A percentile compares a stretch with the other conserved stretches of the same genome.
phyloP scores from a whole-genome alignment of 805 yeast species.

The Candida awuae region DNA sequence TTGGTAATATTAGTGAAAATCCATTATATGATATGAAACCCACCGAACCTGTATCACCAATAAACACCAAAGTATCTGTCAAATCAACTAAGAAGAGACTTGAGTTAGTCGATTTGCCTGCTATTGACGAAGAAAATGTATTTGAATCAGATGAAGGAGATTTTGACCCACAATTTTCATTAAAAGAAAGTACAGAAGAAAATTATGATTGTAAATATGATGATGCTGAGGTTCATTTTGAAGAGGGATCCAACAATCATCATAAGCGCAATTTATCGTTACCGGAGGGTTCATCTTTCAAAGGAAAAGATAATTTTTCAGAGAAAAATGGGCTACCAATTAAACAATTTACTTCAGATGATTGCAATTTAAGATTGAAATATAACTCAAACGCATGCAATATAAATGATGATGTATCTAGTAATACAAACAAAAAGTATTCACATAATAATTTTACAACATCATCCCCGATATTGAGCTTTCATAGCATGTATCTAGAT shows the following conservation, averaged over 20 bases:
- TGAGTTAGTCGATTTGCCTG: constrained; percentile 8
- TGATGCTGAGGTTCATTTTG: background rate
- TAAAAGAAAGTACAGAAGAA: background rate
- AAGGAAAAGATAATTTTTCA: background rate
- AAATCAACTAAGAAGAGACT: constrained; percentile 3
- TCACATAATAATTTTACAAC: constrained; percentile 1
- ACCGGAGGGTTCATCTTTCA: constrained; percentile 18
- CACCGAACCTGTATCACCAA: background rate
- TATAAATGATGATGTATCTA: constrained; percentile 1
- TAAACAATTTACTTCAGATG: constrained; percentile 28
- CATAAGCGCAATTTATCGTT: constrained; percentile 17
- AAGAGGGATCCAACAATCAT: background rate
- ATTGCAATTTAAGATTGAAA: constrained; percentile 21
- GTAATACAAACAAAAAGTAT: background rate
- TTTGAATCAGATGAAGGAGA: background rate
- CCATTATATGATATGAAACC: constrained; percentile 1
- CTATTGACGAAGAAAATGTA: constrained; percentile 9
- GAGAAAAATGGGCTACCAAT: too few species aligned
- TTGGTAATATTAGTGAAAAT: constrained; percentile 3
- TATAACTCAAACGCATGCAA: constrained; percentile 2
- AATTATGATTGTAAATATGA: background rate
- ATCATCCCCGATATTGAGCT: constrained; percentile 17
- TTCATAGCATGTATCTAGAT: constrained; percentile 15
- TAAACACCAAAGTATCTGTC: background rate
- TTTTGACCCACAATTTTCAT: background rate